Evolutionary conservation across 768 basidiomycete genomes (phyloP), one percentile per base, ranked within the genome.

Genomic region (Tricholoma bakamatsutake): DNA sequence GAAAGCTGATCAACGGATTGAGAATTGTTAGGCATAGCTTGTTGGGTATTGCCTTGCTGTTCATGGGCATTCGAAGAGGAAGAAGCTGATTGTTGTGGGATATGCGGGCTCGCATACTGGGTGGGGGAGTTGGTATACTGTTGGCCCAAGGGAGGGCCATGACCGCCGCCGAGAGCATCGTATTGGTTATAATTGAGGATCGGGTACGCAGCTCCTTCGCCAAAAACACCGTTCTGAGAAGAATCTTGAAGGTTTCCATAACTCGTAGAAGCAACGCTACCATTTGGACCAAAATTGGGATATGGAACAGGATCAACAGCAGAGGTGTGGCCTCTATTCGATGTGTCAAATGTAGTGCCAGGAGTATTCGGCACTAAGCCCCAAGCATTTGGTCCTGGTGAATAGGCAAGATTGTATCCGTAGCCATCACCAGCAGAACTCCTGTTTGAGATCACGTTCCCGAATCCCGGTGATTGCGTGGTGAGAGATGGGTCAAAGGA

Each of bases 361-460:
- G 45, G 33, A 21, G 39, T 34, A 15, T 39, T 28, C 24, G 46
- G 45, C 21, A 59, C 27, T 5, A 30, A n/a, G 30, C 56, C 63
- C 64, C 66, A 64, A 31, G 56, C 35, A 33, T 64, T 66, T 61
- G 69, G 67, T 51, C 64, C 66, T 46, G 67, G 65, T 51, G 59
- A 66, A 55, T 76, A 77, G 33, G 60, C 55, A 60, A 69, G 68
- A 56, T 66, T 66, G 50, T 67, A 70, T 24, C 71, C 72, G 59
- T 73, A 73, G 13, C 70, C 72, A 53, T 81, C 79, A 37, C 73
- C 58, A 43, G 67, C 61, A 30, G 72, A 61, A 34, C 57, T 63
- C 61, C 72, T 71, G 35, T 63, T 70, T 7, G 69, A 60, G 4
- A 63, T 57, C 17, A 71, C 58, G 57, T 65, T 72, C 17, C 66